Evolutionary conservation across 1,284 basidiomycete genomes (phyloP).

Genomic region (Xerocomus nothofagi): DNA sequence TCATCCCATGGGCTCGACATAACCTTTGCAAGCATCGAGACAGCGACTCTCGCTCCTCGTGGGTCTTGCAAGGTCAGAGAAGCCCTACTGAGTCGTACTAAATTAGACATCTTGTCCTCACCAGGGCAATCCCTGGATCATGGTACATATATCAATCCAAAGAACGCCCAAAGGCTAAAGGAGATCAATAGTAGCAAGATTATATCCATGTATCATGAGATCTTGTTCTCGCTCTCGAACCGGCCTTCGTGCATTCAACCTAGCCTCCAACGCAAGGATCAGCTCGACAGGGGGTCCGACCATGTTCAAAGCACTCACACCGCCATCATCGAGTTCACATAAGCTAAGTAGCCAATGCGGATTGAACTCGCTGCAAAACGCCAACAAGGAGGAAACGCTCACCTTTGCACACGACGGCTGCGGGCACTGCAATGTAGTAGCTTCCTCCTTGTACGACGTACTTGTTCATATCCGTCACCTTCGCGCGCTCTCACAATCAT

Average conservation of each 20-base stretch:
- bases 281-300: too few species aligned
- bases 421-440: slow-evolving; percentile 5
- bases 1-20: too few species aligned
- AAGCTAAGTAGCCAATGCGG: neutral
- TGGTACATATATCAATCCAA: too few species aligned
- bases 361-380: neutral
- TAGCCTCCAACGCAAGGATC: neutral
- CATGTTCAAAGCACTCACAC: slow-evolving; percentile 7
- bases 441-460: neutral
- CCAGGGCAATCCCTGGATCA: too few species aligned
- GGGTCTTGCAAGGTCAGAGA: too few species aligned
- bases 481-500: neutral
- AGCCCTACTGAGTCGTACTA: too few species aligned
- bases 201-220: neutral
- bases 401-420: slow-evolving; percentile 9
- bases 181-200: slow-evolving; percentile 14
- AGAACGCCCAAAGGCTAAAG: neutral
- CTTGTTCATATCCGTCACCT: neutral
- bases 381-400: neutral
- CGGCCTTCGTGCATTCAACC: slow-evolving; percentile 14
- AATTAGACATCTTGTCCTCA: too few species aligned
- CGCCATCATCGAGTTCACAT: slow-evolving; percentile 21
- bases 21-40: too few species aligned
- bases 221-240: slow-evolving; percentile 14
- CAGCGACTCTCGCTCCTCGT: too few species aligned